Base-by-base conservation (phyloP, 2,329 filamentous ascomycete species). In the Akanthomyces lecanii region DNA sequence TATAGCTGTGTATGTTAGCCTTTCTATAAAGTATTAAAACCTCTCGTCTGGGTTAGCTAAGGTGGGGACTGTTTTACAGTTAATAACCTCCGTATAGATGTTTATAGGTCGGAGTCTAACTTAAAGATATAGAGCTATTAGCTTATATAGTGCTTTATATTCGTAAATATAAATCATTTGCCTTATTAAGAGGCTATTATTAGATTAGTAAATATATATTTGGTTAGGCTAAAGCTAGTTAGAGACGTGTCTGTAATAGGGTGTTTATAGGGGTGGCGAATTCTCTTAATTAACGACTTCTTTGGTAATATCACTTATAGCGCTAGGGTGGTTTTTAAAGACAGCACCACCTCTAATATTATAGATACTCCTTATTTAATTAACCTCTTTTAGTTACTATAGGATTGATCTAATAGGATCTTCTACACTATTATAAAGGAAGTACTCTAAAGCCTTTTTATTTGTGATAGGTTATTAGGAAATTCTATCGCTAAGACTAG, bases 61-160 rank as follows among this genome's bases (percentile, higher is more conserved):
- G 18, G 67, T 73, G 0, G 70, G 72, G 5, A 69, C 68, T 2
- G 67, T 74, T 12, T 61, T 66, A 3, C 66, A 67, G 45, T 71
- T 69, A 1, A 71, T 65, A 6, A 81, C 69, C 14, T 79, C 73
- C 18, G 74, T 69, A 50, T 73, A 67, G 21, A 82, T 74, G 61
- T 79, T 69, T 70, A 80, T 79, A 1, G 70, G 65, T 18, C 74
- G 71, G 0, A 83, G 73, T 38, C 79, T 76, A 25, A 71, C 62
- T 40, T 76, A 74, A 57, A 83, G 76, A 65, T 79, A 73, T 18
- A 66, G 66, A 44, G 73, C 68, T 7, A 76, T 76, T 2, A 84
- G 67, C 66, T 82, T 81, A 66, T 81, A 74, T 0, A 78, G 79
- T 18, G 77, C 66, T 70, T 82, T 84, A 65, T 81, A 80, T 69